Conservation (phyloP, 352 stramenopile species). For the Albugo laibachii region DNA sequence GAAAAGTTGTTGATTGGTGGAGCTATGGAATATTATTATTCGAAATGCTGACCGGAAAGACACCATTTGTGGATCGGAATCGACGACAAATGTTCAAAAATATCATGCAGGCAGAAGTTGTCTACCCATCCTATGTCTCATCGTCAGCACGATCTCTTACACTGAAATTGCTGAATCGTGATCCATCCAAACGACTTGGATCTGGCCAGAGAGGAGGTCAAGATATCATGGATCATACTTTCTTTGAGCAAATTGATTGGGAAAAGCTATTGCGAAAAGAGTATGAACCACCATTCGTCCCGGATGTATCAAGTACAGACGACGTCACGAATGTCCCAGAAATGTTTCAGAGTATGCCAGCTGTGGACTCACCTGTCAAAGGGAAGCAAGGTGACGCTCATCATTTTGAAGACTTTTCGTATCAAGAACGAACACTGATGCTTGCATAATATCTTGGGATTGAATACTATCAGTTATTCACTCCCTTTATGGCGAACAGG, state of each 20-base stretch:
- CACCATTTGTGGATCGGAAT: slow-evolving; percentile 55
- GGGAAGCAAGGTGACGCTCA: slow-evolving; percentile 61
- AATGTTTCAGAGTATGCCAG: slow-evolving; percentile 51
- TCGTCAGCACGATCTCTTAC: slow-evolving; percentile 34
- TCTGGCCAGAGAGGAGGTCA: slow-evolving; percentile 33
- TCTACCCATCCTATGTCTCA: slow-evolving; percentile 84
- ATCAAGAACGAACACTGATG: slow-evolving; percentile 23
- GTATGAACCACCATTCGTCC: slow-evolving; percentile 33
- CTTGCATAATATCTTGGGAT: no score
- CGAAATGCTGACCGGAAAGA: slow-evolving; percentile 61
- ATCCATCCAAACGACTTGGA: slow-evolving; percentile 30
- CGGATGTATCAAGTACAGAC: slow-evolving; percentile 17
- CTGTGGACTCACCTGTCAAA: slow-evolving; percentile 71
- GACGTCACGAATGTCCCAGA: slow-evolving; percentile 62
- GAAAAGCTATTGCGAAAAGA: slow-evolving; percentile 54
- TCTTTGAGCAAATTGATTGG: slow-evolving; percentile 60
- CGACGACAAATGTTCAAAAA: slow-evolving; percentile 92
- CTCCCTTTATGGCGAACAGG: no score
- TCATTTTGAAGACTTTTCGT: slow-evolving; percentile 82
- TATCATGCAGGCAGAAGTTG: slow-evolving; percentile 82
- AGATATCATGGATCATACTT: slow-evolving; percentile 51
- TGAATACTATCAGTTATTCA: no score
- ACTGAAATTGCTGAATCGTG: slow-evolving; percentile 33
- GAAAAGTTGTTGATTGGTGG: slow-evolving; percentile 57
- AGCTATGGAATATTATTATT: slow-evolving; percentile 80